These are phyloP conservation scores for Phytopythium aichiense DNA, from an alignment of 352 stramenopile species.

Conservation along the genomic window DNA sequence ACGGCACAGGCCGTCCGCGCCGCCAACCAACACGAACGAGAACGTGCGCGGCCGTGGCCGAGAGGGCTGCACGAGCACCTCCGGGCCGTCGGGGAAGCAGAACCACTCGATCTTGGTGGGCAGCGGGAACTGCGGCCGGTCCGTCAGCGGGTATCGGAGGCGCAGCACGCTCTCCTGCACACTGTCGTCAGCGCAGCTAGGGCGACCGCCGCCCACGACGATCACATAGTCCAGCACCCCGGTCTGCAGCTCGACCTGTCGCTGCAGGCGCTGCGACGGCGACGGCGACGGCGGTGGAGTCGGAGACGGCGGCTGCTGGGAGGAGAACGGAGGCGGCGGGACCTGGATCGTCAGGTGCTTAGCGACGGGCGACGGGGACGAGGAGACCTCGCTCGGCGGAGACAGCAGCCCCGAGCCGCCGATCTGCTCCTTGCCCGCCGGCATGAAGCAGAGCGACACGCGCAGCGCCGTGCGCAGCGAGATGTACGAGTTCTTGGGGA, in stretches of 20 bases:
- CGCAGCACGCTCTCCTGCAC: conserved; percentile 52
- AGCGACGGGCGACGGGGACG: conserved; percentile 26
- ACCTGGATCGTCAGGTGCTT: conserved; percentile 13
- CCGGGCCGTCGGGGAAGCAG: conserved; percentile 69
- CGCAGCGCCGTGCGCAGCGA: conserved; percentile 59
- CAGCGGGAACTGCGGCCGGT: conserved; percentile 58
- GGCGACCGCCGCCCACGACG: conserved; percentile 37
- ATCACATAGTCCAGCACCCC: conserved; percentile 81
- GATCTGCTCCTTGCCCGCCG: conserved; percentile 18
- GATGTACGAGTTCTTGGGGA: conserved; percentile 41
- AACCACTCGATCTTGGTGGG: conserved; percentile 90
- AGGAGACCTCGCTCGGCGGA: conserved; percentile 25
- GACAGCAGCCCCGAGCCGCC: conserved; percentile 9
- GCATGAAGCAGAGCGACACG: conserved; percentile 67
- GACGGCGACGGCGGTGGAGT: not conserved
- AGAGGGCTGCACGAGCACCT: conserved; percentile 43
- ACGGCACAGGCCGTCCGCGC: conserved; percentile 59
- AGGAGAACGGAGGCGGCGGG: not conserved
- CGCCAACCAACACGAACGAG: conserved; percentile 78
- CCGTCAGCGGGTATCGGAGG: conserved; percentile 52
- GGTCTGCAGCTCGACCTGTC: conserved; percentile 34
- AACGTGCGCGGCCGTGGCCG: conserved; percentile 57
- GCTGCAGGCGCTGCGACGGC: not conserved
- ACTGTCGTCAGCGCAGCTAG: not conserved
- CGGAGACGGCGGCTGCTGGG: not conserved